phyloP scores from a whole-genome alignment of 352 stramenopile genomes.

The Aphanomyces astaci region DNA sequence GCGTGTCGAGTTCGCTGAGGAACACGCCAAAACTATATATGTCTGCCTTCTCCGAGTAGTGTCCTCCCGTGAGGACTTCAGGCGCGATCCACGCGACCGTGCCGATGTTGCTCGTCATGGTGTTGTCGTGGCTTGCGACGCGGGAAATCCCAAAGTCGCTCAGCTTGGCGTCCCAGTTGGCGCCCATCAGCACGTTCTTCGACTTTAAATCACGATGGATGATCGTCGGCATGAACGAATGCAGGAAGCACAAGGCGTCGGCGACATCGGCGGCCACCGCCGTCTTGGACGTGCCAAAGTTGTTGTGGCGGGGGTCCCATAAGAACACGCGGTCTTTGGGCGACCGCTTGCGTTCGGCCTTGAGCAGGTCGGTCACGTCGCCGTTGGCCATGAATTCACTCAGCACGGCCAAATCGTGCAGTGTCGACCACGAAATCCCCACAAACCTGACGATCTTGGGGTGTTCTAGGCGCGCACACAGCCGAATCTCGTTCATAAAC shows the following conservation, averaged over 20 bases:
- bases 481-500: slow-evolving; percentile 47
- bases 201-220: slow-evolving; percentile 45
- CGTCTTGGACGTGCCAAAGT: slow-evolving; percentile 28
- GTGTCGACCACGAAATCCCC: slow-evolving; percentile 39
- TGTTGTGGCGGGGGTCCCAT: neutral
- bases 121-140: slow-evolving; percentile 31
- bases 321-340: slow-evolving; percentile 12
- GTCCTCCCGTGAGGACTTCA: slow-evolving; percentile 28
- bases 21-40: slow-evolving; percentile 25
- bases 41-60: slow-evolving; percentile 23
- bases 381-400: slow-evolving; percentile 42
- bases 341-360: slow-evolving; percentile 13
- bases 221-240: slow-evolving; percentile 39
- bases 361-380: slow-evolving; percentile 18
- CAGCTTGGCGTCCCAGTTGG: slow-evolving; percentile 50
- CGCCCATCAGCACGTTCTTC: slow-evolving; percentile 46
- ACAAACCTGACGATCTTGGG: slow-evolving; percentile 43
- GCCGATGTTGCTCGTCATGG: slow-evolving; percentile 36
- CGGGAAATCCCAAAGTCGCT: slow-evolving; percentile 61
- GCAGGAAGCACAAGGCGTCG: slow-evolving; percentile 45
- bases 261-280: slow-evolving; percentile 36
- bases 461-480: slow-evolving; percentile 39
- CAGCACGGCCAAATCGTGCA: slow-evolving; percentile 40
- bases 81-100: slow-evolving; percentile 59
- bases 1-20: slow-evolving; percentile 17